Base-by-base conservation (phyloP, 2,329 filamentous ascomycete genomes). In the Sclerotiophoma versabilis region DNA sequence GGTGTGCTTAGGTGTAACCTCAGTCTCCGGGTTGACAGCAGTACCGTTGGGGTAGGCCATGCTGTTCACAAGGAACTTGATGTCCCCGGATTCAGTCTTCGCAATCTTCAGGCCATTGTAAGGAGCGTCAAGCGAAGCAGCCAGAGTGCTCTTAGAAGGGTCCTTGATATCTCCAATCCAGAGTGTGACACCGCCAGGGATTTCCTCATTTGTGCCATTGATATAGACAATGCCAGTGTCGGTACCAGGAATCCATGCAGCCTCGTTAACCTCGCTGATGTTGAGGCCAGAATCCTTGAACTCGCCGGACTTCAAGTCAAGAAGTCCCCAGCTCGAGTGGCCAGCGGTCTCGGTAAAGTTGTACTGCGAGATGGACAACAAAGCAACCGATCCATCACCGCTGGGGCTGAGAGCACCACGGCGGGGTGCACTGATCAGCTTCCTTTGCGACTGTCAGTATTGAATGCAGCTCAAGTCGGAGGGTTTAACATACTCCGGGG, bases 281-380 rank as follows among this genome's bases (percentile, higher is more conserved):
- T 69, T 70, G 46, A 72, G 60, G n/a, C 64, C 67, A 5, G 68
- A 68, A 25, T 71, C 61, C 12, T 59, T 69, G 50, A 74, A 65
- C 32, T 72, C 60, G 41, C 72, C 72, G 25, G 68, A 69, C 59
- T 69, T 63, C 19, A 74, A 44, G 36, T 75, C 63, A 25, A 75
- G 63, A 46, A 73, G 49, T 41, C 70, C 59, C 57, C 63, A 14
- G 80, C 84, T 22, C 84, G 86, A 45, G 85, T 81, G 26, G 85
- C 86, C 82, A 83, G 43, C 81, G 93, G 90, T 1, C 17, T 84
- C 81, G 34, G 90, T 82, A 73, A 96, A 96, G 1, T 87, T 93
- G 75, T 96, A 96, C 10, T 88, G 85, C 1, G 89, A 90, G 22
- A 85, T 83, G 30, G 86, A 85, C 70, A 87, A 91, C 15, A 92